Evolutionary conservation across 1,139 yeast genomes (phyloP), one percentile per base, ranked within the genome.

Genomic region (Diutina siamensis): DNA sequence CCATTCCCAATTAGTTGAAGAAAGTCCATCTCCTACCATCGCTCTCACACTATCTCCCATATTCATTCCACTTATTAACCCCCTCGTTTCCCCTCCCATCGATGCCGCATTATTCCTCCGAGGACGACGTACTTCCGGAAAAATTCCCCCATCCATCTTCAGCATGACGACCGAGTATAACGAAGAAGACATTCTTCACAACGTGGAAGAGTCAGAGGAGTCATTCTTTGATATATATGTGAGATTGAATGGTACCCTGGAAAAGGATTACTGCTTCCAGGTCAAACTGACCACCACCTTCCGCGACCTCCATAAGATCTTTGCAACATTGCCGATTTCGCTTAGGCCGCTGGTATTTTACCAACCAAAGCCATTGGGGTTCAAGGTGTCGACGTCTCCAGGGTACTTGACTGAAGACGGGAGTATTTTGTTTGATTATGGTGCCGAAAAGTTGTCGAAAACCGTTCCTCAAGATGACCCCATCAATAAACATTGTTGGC

Each of bases 181-280:
- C 33, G 42, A 38, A 17, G 42, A 25, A 18, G 13, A 25, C n/a
- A 38, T 38, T 22, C 33, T 38, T 12, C 25, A 38, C 20, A 32
- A 38, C 25, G 42, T 38, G 2, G 42, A 38, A 17, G 42, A 38
- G 13, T 18, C 42, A 4, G 42, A 38, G 17, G 42, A 38, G 20
- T 25, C 33, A 3, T 38, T 25, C 28, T 1, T 70, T 46, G 97
- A 89, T 57, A 64, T 88, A 41, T 89, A 82, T 65, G 63, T 92
- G 51, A 81, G 98, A 48, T 80, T 92, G 74, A 87, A 85, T 59
- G 83, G 77, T 50, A 96, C 88, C 58, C 61, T 66, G 47, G 96
- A 87, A 56, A 83, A 83, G 61, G 98, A 92, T 61, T 89, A 87
- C 63, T 86, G 96, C 55, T 87, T 92, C 67, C 83, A 78, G 53